Conservation (phyloP, 805 yeast species). For the Saccharomycopsis oosterbeekiorum region DNA sequence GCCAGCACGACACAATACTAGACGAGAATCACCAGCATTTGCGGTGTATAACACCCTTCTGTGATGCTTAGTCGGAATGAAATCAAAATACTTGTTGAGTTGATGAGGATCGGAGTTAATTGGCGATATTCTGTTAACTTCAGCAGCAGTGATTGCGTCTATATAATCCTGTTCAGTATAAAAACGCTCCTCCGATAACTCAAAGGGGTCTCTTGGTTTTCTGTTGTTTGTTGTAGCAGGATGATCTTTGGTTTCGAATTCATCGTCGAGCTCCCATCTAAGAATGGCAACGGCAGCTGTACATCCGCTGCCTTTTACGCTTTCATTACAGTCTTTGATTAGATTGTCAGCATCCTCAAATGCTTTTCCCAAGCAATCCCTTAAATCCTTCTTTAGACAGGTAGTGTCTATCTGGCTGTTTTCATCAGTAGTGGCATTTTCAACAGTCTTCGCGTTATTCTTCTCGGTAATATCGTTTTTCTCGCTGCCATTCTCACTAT, state of each 20-base stretch:
- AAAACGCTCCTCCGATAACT: slow-evolving; percentile 4
- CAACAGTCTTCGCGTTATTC: not conserved
- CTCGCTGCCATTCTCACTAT: not conserved
- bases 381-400: slow-evolving; percentile 34
- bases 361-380: slow-evolving; percentile 56
- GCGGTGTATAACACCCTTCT: slow-evolving; percentile 81
- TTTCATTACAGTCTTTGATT: slow-evolving; percentile 39
- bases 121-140: slow-evolving; percentile 11
- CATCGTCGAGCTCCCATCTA: slow-evolving; percentile 60
- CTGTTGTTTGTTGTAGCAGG: slow-evolving; percentile 12
- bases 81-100: slow-evolving; percentile 34
- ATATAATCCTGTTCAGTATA: not conserved
- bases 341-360: slow-evolving; percentile 68
- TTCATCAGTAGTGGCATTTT: not conserved
- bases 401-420: slow-evolving; percentile 19
- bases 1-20: slow-evolving; percentile 68
- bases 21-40: slow-evolving; percentile 88
- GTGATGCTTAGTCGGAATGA: slow-evolving; percentile 39
- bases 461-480: not conserved
- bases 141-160: not conserved
- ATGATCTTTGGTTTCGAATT: slow-evolving; percentile 13
- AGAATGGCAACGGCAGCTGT: slow-evolving; percentile 92
- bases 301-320: slow-evolving; percentile 74
- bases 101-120: slow-evolving; percentile 21
- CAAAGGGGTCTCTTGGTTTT: slow-evolving; percentile 11